Conservation (phyloP, 2,329 filamentous ascomycete genomes). For the Paecilomyces sp. region DNA sequence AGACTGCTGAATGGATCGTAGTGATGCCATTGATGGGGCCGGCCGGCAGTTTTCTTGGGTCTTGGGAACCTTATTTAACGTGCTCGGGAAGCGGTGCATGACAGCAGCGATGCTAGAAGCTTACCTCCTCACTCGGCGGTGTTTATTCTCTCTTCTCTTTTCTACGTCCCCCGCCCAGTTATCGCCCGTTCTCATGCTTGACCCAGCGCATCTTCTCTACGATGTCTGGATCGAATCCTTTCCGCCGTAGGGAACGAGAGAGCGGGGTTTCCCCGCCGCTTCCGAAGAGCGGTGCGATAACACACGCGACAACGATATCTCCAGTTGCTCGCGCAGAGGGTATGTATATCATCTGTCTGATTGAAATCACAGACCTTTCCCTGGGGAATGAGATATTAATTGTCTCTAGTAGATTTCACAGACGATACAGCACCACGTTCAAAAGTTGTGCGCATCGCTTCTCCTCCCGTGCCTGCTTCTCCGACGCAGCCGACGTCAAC, state of each 20-base stretch:
- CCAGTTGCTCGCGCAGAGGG: neutral
- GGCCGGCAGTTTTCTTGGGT: neutral
- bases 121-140: neutral
- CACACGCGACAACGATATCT: slow-evolving; percentile 7
- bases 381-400: neutral
- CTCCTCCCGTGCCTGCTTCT: slow-evolving; percentile 26
- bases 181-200: slow-evolving; percentile 21
- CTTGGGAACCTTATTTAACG: neutral
- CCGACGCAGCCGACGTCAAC: slow-evolving; percentile 6
- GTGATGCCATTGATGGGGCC: neutral
- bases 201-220: slow-evolving; percentile 18
- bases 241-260: slow-evolving; percentile 37
- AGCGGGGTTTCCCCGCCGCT: slow-evolving; percentile 19
- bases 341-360: neutral
- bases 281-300: slow-evolving; percentile 12
- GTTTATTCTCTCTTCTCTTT: neutral
- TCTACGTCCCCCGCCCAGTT: neutral
- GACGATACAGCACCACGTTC: slow-evolving; percentile 5
- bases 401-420: neutral
- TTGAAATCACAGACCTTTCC: neutral
- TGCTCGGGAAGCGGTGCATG: neutral
- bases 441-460: slow-evolving; percentile 28
- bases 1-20: neutral
- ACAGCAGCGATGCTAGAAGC: neutral
- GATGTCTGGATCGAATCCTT: slow-evolving; percentile 46